Conservation (phyloP, 2,329 filamentous ascomycete genomes). For the Penicillium frequentans region DNA sequence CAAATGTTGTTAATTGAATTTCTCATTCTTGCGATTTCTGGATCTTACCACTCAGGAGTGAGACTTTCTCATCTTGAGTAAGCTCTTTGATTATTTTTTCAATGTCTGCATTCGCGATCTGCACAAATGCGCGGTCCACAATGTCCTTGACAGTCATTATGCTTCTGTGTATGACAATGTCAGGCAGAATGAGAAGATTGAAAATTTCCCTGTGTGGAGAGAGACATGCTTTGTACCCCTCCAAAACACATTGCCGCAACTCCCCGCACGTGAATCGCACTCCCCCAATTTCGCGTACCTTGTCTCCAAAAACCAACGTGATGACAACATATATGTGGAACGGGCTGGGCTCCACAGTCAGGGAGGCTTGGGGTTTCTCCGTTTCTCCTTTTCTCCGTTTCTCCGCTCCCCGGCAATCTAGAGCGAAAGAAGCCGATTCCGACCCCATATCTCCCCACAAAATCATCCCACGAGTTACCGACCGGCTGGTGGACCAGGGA, state of each 20-base stretch:
- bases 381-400: slow-evolving; percentile 11
- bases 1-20: no score
- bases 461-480: slow-evolving; percentile 2
- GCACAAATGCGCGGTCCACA: neutral
- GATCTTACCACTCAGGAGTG: neutral
- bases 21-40: no score
- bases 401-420: slow-evolving; percentile 1
- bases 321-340: no score
- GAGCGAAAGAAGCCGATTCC: neutral
- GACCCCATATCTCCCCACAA: slow-evolving; percentile 8
- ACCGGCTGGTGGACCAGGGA: neutral
- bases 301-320: no score
- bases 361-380: neutral
- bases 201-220: no score
- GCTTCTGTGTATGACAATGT: neutral
- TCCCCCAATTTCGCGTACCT: no score
- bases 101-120: slow-evolving; percentile 1
- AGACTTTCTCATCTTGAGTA: slow-evolving; percentile 7
- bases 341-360: no score
- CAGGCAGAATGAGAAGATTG: no score
- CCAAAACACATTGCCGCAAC: no score
- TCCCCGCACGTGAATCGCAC: no score
- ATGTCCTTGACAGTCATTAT: neutral
- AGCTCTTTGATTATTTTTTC: slow-evolving; percentile 5
- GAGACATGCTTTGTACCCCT: no score